Percentiles rank a stretch among this genome's conserved stretches.
These are phyloP conservation scores for Chrysoporthe deuterocubensis DNA, from an alignment of 2,329 filamentous ascomycete species.

Conservation along the genomic window DNA sequence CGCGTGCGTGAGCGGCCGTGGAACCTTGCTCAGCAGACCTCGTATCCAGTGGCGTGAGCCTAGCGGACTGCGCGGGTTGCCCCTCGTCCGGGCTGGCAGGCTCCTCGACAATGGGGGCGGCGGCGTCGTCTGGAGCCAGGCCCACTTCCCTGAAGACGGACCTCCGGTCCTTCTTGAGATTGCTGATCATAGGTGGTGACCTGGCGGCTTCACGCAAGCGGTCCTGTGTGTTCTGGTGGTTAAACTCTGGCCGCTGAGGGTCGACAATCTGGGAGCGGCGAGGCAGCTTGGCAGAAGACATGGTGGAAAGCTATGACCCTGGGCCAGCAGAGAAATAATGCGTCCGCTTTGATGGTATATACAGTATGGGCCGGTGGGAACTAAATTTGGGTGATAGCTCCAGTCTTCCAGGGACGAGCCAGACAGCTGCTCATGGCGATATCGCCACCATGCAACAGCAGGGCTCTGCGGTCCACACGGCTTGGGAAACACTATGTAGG, in stretches of 20 bases:
- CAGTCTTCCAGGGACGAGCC: constrained; percentile 3
- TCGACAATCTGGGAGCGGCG: neutral
- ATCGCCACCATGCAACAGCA: constrained; percentile 26
- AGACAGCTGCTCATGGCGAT: constrained; percentile 13
- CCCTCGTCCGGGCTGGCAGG: constrained; percentile 38
- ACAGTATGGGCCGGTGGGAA: neutral
- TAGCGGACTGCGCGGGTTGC: constrained; percentile 33
- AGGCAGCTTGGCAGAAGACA: constrained; percentile 20
- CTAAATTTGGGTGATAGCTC: neutral
- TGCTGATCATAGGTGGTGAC: constrained; percentile 45
- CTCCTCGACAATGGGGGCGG: constrained; percentile 30
- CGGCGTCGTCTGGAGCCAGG: constrained; percentile 44
- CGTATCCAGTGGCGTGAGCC: constrained; percentile 32
- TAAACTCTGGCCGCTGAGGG: constrained; percentile 50
- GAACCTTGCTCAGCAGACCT: constrained; percentile 9
- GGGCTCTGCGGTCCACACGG: neutral
- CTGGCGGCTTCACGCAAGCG: constrained; percentile 54
- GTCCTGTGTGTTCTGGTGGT: constrained; percentile 55
- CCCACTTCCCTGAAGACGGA: constrained; percentile 59
- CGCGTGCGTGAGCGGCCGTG: constrained; percentile 30
- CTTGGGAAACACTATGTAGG: no score
- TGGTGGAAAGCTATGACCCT: constrained; percentile 3
- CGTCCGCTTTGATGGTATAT: neutral
- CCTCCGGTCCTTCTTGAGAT: constrained; percentile 53
- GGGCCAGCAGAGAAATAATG: constrained; percentile 6